phyloP scores from a whole-genome alignment of 108 stramenopile genomes.

The Schizochytrium sp. region DNA sequence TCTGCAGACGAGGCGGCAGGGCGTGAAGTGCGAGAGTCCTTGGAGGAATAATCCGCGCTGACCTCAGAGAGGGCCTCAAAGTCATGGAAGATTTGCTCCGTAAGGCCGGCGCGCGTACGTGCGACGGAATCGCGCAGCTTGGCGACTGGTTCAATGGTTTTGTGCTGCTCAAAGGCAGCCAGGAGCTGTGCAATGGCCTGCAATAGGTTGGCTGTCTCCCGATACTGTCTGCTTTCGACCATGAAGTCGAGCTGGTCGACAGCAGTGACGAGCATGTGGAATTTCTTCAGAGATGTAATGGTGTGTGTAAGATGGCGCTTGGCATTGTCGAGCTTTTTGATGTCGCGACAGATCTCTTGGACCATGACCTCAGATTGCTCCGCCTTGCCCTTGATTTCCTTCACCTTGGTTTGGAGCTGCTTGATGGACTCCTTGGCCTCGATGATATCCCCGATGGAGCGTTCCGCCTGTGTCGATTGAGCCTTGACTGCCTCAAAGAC shows the following conservation, averaged over 20 bases:
- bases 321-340: constrained; percentile 89
- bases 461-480: constrained; percentile 39
- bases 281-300: constrained; percentile 86
- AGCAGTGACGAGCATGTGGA: constrained; percentile 94
- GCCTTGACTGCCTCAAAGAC: constrained; percentile 44
- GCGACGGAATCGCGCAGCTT: constrained; percentile 34
- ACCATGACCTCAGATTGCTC: constrained; percentile 52
- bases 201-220: constrained; percentile 74
- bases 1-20: neutral
- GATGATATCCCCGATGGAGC: constrained; percentile 44
- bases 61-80: constrained; percentile 41
- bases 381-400: constrained; percentile 44
- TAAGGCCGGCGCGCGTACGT: constrained; percentile 26
- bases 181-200: constrained; percentile 79
- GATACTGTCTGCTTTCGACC: constrained; percentile 66
- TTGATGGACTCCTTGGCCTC: constrained; percentile 41
- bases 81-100: constrained; percentile 33
- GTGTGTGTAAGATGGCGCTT: constrained; percentile 88
- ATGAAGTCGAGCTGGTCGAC: constrained; percentile 75
- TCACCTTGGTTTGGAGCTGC: constrained; percentile 47
- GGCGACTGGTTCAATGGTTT: constrained; percentile 38
- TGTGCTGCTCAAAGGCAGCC: constrained; percentile 53
- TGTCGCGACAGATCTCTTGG: constrained; percentile 61
- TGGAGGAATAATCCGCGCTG: neutral
- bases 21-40: neutral